A percentile compares a stretch with the other conserved stretches of the same genome.
Conservation (phyloP, 306 rosid genomes). For the Prunus padus region DNA sequence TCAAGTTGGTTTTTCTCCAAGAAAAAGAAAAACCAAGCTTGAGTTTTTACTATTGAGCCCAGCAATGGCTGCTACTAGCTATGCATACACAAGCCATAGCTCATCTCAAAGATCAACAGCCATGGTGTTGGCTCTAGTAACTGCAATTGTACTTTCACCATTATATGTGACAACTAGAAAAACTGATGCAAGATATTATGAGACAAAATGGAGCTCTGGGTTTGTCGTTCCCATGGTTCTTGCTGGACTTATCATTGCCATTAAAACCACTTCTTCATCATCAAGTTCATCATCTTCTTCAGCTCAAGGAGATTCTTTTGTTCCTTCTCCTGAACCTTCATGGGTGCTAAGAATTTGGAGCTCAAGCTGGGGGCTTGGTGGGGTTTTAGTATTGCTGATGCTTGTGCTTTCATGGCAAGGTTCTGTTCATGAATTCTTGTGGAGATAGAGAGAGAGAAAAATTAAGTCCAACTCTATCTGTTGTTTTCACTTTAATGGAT, state of each 20-base stretch:
- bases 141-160: conserved; percentile 69
- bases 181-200: conserved; percentile 40
- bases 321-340: conserved; percentile 63
- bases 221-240: conserved; percentile 79
- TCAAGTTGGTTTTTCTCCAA: conserved; percentile 20
- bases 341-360: conserved; percentile 78
- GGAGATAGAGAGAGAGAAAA: conserved; percentile 46
- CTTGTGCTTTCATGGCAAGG: conserved; percentile 73
- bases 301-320: conserved; percentile 29
- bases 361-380: conserved; percentile 76
- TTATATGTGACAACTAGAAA: conserved; percentile 31
- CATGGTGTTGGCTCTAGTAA: conserved; percentile 65
- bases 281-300: conserved; percentile 22
- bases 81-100: conserved; percentile 36
- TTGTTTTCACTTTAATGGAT: not conserved
- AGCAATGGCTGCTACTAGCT: conserved; percentile 46
- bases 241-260: conserved; percentile 72
- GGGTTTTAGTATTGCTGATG: conserved; percentile 60
- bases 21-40: conserved; percentile 1
- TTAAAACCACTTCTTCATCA: conserved; percentile 66
- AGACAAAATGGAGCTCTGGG: conserved; percentile 67
- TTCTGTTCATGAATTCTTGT: conserved; percentile 61
- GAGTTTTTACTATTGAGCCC: not conserved
- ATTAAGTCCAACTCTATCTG: not conserved
- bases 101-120: conserved; percentile 73